Base-by-base conservation (phyloP, 2,329 filamentous ascomycete genomes). In the Epichloe typhina region DNA sequence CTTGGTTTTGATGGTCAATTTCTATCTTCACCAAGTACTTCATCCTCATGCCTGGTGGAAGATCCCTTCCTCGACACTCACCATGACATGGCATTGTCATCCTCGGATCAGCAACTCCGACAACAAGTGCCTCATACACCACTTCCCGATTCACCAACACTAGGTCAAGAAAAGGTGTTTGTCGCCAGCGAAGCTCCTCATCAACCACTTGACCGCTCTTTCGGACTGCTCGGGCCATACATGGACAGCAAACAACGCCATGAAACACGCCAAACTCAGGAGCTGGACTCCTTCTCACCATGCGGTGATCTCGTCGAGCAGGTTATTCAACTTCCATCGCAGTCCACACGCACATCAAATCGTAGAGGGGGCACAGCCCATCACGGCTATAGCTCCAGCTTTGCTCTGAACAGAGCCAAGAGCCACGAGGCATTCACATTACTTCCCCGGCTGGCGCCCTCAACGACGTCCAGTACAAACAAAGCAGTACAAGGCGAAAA, bases 371-470 rank as follows among this genome's bases (percentile, higher is more conserved):
- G 19, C 17, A 23, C 31, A 17, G 47, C 26, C 3, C 36, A 39
- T n/a, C 42, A 26, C n/a, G 42, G 19, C 12, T 51, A 56, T 45
- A 39, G 43, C 39, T 60, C 57, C 52, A 61, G 53, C 49, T 58
- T 60, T 39, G 47, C 52, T 23, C 47, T 61, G 11, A 55, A 61
- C 54, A 54, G 52, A 40, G 48, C 53, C n/a, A 57, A 56, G 19
- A 54, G 51, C 23, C 51, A 56, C 35, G 55, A 56, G 23, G 54
- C 57, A 9, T 55, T 55, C 23, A 61, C 59, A 1, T 49, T 61
- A 4, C 53, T 61, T 6, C 57, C 59, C 15, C 50, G 50, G 21
- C 21, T 56, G 12, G 21, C 39, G 13, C 37, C 37, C 5, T 40
- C 26, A 23, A 26, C 12, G 7, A 36, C 13, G 9, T 21, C 17